Evolutionary conservation across 2,329 filamentous ascomycete genomes (phyloP).

Genomic region (Cordyceps cateniannulata): DNA sequence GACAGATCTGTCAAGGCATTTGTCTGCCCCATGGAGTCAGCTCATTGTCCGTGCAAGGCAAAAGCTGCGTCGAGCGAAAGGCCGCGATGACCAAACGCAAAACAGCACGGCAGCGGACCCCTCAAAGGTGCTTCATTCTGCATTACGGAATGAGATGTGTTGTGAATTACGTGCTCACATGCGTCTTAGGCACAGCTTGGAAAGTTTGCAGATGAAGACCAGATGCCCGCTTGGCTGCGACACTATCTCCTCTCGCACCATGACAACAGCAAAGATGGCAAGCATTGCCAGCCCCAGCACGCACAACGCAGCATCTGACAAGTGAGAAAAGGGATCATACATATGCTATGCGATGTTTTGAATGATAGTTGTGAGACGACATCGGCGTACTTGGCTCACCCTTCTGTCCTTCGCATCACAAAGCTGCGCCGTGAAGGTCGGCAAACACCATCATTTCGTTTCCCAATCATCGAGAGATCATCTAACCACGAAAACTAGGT

Average conservation of each 20-base stretch:
- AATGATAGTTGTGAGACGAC: constrained; percentile 55
- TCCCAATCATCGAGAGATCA: background rate
- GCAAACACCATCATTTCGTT: background rate
- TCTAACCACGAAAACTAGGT: constrained; percentile 36
- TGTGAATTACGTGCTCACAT: background rate
- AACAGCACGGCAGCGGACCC: constrained; percentile 33
- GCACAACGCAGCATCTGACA: constrained; percentile 30
- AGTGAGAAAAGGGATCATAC: constrained; percentile 45
- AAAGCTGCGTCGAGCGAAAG: background rate
- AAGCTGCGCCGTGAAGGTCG: constrained; percentile 70
- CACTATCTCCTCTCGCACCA: constrained; percentile 54
- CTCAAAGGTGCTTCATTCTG: background rate
- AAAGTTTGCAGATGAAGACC: constrained; percentile 63
- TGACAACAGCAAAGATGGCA: constrained; percentile 48
- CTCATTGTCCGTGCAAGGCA: background rate
- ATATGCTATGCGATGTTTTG: constrained; percentile 56
- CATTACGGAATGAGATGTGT: background rate
- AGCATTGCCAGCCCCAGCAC: constrained; percentile 9
- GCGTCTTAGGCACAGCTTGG: constrained; percentile 48
- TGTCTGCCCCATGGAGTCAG: background rate
- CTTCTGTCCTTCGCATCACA: constrained; percentile 69
- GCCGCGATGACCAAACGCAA: background rate
- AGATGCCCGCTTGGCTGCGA: constrained; percentile 66
- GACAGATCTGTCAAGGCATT: background rate
- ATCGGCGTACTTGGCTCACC: constrained; percentile 74